Base-by-base conservation (phyloP, 2,329 filamentous ascomycete genomes). In the Cordyceps javanica region DNA sequence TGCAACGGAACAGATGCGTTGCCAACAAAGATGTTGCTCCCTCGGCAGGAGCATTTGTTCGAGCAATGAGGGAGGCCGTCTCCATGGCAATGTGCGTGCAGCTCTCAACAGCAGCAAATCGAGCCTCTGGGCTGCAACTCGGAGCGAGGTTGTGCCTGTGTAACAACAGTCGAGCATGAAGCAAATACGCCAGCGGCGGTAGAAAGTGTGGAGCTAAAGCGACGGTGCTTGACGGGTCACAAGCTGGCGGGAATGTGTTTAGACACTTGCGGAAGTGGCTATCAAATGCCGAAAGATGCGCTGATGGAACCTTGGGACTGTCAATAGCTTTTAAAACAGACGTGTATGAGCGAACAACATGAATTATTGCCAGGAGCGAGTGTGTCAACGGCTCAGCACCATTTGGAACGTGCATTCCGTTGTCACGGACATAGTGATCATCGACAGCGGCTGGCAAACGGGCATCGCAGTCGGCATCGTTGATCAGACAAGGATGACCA, bases 71-170 rank as follows among this genome's bases (percentile, higher is more conserved):
- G 26, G 82, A 82, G 0, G 89, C 87, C 0, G 92, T 97, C 62
- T 96, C 91, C 58, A 89, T 79, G 0, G 90, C 86, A 9, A 88
- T 86, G 7, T 79, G 77, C 2, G 87, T 82, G 69, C 93, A 97
- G 62, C 88, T 84, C 59, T 92, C 87, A 28, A 97, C 75, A 1
- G 94, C 91, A 7, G 83, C 81, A 3, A 79, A 73, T 44, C 93
- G 83, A 42, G 87, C 82, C 32, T 87, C 79, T 2, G 77, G 71
- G 0, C 86, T 79, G 66, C 88, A 91, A 10, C 77, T 77, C 0
- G 91, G 89, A 0, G 86, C 86, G 9, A 97, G 78, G 66, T 97
- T 97, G 66, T 96, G 91, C 42, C 94, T 85, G 71, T 96, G 90
- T 9, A 99, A 81, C 38, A 94, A 78, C 30, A 97, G 81, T n/a